Conservation (phyloP, 306 rosid species). For the Prunus fruticosa region DNA sequence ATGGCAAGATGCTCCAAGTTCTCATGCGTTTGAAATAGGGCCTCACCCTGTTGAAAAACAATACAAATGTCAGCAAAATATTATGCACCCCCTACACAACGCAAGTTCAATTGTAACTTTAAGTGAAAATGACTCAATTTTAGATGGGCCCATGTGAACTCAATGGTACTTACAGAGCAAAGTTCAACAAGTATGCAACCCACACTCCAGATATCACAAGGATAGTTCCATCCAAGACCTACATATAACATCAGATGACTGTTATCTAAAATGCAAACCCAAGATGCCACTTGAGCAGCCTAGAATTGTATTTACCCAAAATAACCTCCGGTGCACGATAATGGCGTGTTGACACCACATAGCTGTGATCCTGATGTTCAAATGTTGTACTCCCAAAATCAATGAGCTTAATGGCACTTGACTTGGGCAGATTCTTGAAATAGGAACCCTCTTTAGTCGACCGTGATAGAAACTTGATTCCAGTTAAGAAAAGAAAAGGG, state of each 20-base stretch:
- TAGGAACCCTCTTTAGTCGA: slow-evolving; percentile 62
- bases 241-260: slow-evolving; percentile 21
- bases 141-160: neutral
- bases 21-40: slow-evolving; percentile 83
- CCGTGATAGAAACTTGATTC: slow-evolving; percentile 57
- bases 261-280: slow-evolving; percentile 2
- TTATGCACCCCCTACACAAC: neutral
- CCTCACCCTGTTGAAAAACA: slow-evolving; percentile 57
- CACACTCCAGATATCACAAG: slow-evolving; percentile 83
- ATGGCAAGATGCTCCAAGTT: slow-evolving; percentile 86
- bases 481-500: slow-evolving; percentile 8
- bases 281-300: neutral
- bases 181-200: slow-evolving; percentile 91
- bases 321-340: slow-evolving; percentile 85
- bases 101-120: neutral
- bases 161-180: slow-evolving; percentile 66
- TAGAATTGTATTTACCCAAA: slow-evolving; percentile 46
- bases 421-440: slow-evolving; percentile 77
- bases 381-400: slow-evolving; percentile 84
- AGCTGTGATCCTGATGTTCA: slow-evolving; percentile 79
- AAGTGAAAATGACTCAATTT: neutral
- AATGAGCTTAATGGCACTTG: slow-evolving; percentile 77
- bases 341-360: slow-evolving; percentile 84
- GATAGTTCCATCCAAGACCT: slow-evolving; percentile 94
- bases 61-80: neutral